Evolutionary conservation across 169 alveolate species (phyloP), one percentile per base, ranked within the genome.

Genomic region (Amoebophrya sp.): DNA sequence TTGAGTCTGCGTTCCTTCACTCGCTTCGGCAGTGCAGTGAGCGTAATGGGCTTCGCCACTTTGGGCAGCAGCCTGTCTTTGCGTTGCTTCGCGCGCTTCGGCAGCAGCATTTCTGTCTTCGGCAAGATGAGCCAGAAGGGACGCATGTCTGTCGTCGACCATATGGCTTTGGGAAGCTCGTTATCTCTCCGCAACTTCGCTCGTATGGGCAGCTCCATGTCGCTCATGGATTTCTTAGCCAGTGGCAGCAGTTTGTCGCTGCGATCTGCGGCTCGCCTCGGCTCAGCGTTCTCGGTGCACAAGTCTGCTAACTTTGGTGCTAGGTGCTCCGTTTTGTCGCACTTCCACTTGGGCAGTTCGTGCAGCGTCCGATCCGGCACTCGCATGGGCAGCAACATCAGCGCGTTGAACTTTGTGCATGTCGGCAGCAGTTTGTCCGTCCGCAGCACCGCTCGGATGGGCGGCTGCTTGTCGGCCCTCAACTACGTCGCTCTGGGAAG

Each of bases 401-500:
- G 54, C 29, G 90, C 12, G 38, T 3, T 89, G 41, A 38, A 41
- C 23, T 40, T 89, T 38, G 40, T 39, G 39, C 39, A 41, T 40
- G 29, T 89, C n/a, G 54, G 65, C 33, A 40, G 77, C 2, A 33
- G 26, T 39, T 10, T 39, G 26, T 89, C 91, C 1, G 10, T 89
- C 53, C 53, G 76, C n/a, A 2, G 36, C 0, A 89, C 12, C 33
- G 34, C 36, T 29, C 90, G 39, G 47, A 38, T 89, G 24, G 90
- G 90, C 90, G 39, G 90, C 90, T 89, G 53, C 18, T 47, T 89
- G 12, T 89, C 90, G 18, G 90, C 39, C 41, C 39, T 39, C 65
- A 92, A 91, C 78, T 76, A 54, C 40, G 93, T 91, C 34, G 10
- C 40, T 29, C 3, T 41, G 41, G 94, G 92, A 2, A 10, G 47